These are phyloP conservation scores for Fennellomyces sp. DNA, from an alignment of 371 early-diverging fungal species.

Conservation along the genomic window DNA sequence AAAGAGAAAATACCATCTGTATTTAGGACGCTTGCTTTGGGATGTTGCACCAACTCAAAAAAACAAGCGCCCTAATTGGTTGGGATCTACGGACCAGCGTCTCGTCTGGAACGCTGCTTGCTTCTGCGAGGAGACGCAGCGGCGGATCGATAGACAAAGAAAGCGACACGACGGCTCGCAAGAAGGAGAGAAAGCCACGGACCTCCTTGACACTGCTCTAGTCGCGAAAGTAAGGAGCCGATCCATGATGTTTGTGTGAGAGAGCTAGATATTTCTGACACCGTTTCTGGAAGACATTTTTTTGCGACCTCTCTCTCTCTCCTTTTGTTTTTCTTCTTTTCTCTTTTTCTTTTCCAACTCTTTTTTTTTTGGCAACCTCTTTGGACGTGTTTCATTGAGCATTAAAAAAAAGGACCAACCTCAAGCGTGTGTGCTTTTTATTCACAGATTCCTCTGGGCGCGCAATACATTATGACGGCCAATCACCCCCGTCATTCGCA, in stretches of 20 bases:
- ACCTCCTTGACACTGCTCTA: too few species aligned
- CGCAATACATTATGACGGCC: slow-evolving; percentile 16
- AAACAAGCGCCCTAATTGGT: too few species aligned
- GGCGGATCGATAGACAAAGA: too few species aligned
- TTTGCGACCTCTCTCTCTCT: background rate
- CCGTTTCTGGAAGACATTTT: too few species aligned
- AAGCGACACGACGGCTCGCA: too few species aligned
- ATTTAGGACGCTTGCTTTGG: background rate
- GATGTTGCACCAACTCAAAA: background rate
- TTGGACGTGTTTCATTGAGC: background rate
- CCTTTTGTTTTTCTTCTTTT: slow-evolving; percentile 11
- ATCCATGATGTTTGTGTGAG: too few species aligned
- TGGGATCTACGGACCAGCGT: too few species aligned
- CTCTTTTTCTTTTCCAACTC: background rate
- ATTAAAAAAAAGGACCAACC: background rate
- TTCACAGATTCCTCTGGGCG: background rate
- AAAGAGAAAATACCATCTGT: background rate
- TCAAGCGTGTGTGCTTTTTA: background rate
- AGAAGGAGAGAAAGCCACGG: too few species aligned
- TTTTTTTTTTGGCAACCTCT: background rate
- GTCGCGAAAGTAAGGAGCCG: too few species aligned
- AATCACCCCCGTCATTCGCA: slow-evolving; percentile 21
- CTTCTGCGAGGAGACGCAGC: too few species aligned
- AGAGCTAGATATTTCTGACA: too few species aligned
- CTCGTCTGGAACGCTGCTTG: too few species aligned